A percentile compares a stretch with the other conserved stretches of the same genome.
These are phyloP conservation scores for Sphagnum tenellum DNA, from an alignment of 225 moss, liverwort and hornwort species.

Conservation along the genomic window DNA sequence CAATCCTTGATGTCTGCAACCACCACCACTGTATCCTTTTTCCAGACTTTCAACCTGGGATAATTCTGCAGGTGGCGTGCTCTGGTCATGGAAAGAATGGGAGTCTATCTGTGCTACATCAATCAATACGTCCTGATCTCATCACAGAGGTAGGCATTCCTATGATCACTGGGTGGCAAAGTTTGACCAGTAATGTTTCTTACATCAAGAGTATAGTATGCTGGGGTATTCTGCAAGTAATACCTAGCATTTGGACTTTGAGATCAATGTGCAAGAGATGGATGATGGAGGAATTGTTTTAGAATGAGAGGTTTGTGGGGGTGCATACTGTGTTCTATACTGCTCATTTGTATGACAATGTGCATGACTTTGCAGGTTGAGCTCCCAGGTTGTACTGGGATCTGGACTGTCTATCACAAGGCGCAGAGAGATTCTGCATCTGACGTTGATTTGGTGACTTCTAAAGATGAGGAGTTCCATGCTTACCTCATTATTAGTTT, in stretches of 20 bases:
- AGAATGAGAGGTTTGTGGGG: too few relatives aligned
- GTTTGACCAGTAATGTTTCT: too few relatives aligned
- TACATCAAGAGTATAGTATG: background rate
- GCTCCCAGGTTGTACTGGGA: slow-evolving; percentile 77
- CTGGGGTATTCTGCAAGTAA: too few relatives aligned
- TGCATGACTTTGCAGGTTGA: slow-evolving; percentile 26
- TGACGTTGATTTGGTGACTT: slow-evolving; percentile 39
- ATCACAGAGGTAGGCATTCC: slow-evolving; percentile 56
- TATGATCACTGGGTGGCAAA: too few relatives aligned
- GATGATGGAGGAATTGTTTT: too few relatives aligned
- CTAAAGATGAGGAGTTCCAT: slow-evolving; percentile 74
- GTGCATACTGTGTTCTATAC: too few relatives aligned
- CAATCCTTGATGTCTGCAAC: too few relatives aligned
- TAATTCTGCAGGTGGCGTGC: slow-evolving; percentile 50
- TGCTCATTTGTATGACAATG: slow-evolving; percentile 7
- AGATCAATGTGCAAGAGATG: too few relatives aligned
- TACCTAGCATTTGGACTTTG: too few relatives aligned
- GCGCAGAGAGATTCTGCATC: slow-evolving; percentile 47
- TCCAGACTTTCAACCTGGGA: background rate
- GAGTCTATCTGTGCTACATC: slow-evolving; percentile 86
- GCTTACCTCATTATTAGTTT: slow-evolving; percentile 95
- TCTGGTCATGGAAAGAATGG: slow-evolving; percentile 99
- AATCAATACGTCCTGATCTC: slow-evolving; percentile 94
- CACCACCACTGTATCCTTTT: too few relatives aligned
- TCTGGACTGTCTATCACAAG: slow-evolving; percentile 92